Conservation (phyloP, 352 stramenopile genomes). For the Detonula confervacea region DNA sequence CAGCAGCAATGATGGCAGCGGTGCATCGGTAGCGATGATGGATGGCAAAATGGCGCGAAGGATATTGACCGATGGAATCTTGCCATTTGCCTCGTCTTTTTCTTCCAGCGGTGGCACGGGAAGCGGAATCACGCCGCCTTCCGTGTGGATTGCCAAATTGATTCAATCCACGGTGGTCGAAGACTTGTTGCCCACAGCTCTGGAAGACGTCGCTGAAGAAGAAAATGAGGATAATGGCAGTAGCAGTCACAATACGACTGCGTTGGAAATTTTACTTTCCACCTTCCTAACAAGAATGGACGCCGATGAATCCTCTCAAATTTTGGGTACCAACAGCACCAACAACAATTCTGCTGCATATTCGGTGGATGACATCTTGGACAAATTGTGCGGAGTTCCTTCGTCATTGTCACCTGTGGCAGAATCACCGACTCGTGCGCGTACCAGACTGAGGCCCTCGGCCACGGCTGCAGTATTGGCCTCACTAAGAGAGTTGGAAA, state of each 20-base stretch:
- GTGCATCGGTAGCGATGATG: conserved; percentile 9
- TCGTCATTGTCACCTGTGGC: too few species aligned
- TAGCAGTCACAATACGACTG: conserved; percentile 14
- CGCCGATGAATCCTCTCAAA: conserved; percentile 22
- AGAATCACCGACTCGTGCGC: too few species aligned
- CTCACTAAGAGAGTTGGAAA: conserved; percentile 43
- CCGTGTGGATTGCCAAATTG: conserved; percentile 41
- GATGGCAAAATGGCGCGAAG: conserved; percentile 35
- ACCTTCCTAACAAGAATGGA: conserved; percentile 49
- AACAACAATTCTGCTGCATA: neutral
- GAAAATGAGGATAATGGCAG: neutral
- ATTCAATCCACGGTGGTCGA: conserved; percentile 31
- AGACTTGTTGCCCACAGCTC: conserved; percentile 27
- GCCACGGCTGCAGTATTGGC: conserved; percentile 30
- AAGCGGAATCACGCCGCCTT: neutral
- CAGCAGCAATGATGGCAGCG: neutral
- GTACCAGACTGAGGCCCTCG: conserved; percentile 6
- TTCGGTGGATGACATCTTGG: conserved; percentile 35
- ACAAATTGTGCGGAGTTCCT: conserved; percentile 33
- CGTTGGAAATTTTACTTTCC: conserved; percentile 39
- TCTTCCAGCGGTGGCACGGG: neutral
- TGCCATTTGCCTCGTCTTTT: conserved; percentile 39
- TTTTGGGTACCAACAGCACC: conserved; percentile 1
- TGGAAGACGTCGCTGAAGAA: neutral
- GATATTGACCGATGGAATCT: conserved; percentile 43